Evolutionary conservation across 176 grass and related monocot genomes (phyloP), one percentile per base, ranked within the genome.

Genomic region (Poa pratensis): DNA sequence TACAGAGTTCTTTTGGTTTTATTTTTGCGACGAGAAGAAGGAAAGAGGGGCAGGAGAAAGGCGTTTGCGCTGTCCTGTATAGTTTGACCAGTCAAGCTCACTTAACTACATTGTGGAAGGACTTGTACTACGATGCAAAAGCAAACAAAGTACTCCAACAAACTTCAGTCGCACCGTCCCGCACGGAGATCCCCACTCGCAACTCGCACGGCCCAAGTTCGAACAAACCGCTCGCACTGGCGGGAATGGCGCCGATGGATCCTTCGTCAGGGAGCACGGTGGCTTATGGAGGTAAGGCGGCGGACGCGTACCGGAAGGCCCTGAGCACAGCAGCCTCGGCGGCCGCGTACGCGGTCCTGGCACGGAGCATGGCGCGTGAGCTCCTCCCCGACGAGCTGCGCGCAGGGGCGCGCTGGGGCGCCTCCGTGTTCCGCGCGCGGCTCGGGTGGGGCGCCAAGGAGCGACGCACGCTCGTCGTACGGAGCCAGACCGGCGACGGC

Each of bases 261-360:
- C 59, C 23, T 27, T 62, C 59, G 59, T 62, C 59, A 26, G 11
- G 23, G 22, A 27, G 10, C 23, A 27, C 23, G 23, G 23, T 15
- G 59, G 59, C 59, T 26, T 62, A 27, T 26, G 67, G 43, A 3
- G 16, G 59, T 5, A 82, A 69, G 73, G 80, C 63, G 80, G 63
- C 49, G 63, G 73, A 71, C 61, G 62, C 73, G 80, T 88, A 88
- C 86, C 40, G 40, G 51, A 78, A 48, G 80, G 80, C 80, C 19
- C 45, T 82, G 51, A 9, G 48, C 9, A 76, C 86, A 19, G 86
- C 73, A 73, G 80, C 80, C 6, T 78, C 86, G 73, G 80, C 20
- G 63, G 35, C 86, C 19, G 86, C 86, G 27, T 88, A 83, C 86
- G 86, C 73, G 14, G 80, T 83, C 9, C 74, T 88, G 62, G 86